Evolutionary conservation across 2,329 filamentous ascomycete species (phyloP).

Genomic region (Dothistroma pini): DNA sequence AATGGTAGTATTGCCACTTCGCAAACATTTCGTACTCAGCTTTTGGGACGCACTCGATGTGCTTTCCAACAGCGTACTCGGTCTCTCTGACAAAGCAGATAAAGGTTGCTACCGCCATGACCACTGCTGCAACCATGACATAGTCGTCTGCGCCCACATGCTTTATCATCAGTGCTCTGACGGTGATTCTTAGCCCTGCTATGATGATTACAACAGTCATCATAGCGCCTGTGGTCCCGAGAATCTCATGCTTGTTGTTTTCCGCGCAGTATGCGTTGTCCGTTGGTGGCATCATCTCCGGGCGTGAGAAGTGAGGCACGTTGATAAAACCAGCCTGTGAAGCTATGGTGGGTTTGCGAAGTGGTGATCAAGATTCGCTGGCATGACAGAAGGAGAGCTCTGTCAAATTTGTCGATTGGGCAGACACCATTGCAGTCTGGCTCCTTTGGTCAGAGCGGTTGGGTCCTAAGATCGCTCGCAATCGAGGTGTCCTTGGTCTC

Average conservation of each 20-base stretch:
- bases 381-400: background rate
- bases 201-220: constrained; percentile 19
- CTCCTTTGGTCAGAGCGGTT: background rate
- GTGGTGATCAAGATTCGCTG: background rate
- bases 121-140: constrained; percentile 42
- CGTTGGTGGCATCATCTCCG: constrained; percentile 10
- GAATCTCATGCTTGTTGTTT: constrained; percentile 23
- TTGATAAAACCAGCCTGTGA: background rate
- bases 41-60: constrained; percentile 31
- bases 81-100: constrained; percentile 46
- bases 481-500: background rate
- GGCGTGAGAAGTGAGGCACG: constrained; percentile 6
- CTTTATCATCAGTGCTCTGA: constrained; percentile 46
- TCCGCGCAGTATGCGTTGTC: constrained; percentile 25
- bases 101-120: constrained; percentile 34
- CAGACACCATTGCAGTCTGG: background rate
- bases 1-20: constrained; percentile 46
- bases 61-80: constrained; percentile 47
- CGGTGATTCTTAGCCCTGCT: constrained; percentile 29
- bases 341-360: background rate
- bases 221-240: constrained; percentile 26
- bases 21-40: constrained; percentile 36
- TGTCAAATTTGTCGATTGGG: background rate
- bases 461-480: background rate
- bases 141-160: constrained; percentile 51